Evolutionary conservation across 2,329 filamentous ascomycete genomes (phyloP), one percentile per base, ranked within the genome.

Genomic region (Metarhizium anisopliae): DNA sequence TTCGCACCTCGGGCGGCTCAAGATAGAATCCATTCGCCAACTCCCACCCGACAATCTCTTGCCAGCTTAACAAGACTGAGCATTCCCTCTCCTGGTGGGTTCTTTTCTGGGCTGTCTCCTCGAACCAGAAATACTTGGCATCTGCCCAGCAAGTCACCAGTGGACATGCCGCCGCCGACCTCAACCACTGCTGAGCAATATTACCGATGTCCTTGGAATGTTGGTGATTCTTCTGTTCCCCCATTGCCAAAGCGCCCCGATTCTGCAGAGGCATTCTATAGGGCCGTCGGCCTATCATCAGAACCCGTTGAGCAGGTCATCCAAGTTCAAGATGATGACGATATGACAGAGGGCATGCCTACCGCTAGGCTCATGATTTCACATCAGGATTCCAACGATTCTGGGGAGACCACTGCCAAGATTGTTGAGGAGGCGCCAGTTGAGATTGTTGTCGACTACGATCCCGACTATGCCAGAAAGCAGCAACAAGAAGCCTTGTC

Each of bases 181-280:
- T 96, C 93, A 1, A 90, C 90, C 35, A 91, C 87, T n/a, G 93
- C 93, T 10, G 90, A 96, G 68, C 84, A 87, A 59, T 97, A 96
- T 66, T 97, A 97, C 73, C 85, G 87, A 59, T 80, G 87, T 32
- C 91, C 92, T 3, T 96, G 91, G 86, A 79, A 77, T 60, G 72
- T 72, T 25, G 25, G 25, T 25, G 68, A 75, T 52, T 52, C 72
- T n/a, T 65, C 68, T 7, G 64, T 67, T 42, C 69, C 71, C 30
- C 68, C 70, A 3, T 61, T 73, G 3, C 69, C 71, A 8, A 65
- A 65, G 61, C 60, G 67, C 60, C 64, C 72, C 62, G 53, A 76
- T 62, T 30, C 72, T 59, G 60, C 68, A 60, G 72, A 74, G 59
- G 66, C 67, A 38, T 75, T 63, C 64, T 74, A 65, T 66, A 73